phyloP scores from a whole-genome alignment of 2,329 filamentous ascomycete species.

The Verticillium longisporum region DNA sequence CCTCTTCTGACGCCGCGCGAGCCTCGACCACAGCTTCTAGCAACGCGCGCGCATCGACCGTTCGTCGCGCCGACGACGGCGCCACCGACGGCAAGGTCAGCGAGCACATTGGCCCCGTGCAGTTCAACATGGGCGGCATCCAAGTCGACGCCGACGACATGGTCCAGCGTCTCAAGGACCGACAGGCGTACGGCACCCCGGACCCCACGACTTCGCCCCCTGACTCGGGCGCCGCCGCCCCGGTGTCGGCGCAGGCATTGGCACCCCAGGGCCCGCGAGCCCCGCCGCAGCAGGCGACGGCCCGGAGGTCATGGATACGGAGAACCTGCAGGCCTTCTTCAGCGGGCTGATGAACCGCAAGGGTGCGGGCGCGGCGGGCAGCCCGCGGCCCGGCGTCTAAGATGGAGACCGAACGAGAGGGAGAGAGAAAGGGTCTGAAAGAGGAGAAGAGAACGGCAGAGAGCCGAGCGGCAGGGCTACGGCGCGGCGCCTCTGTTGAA shows the following conservation, averaged over 20 bases:
- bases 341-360: slow-evolving; percentile 52
- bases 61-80: slow-evolving; percentile 24
- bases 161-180: slow-evolving; percentile 73
- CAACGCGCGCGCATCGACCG: slow-evolving; percentile 19
- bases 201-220: slow-evolving; percentile 33
- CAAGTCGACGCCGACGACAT: slow-evolving; percentile 94
- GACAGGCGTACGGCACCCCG: slow-evolving; percentile 44
- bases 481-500: neutral
- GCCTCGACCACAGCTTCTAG: slow-evolving; percentile 10
- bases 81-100: slow-evolving; percentile 43
- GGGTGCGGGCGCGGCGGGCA: slow-evolving; percentile 5
- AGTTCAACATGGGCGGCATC: slow-evolving; percentile 98
- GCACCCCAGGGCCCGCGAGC: slow-evolving; percentile 15
- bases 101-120: slow-evolving; percentile 87
- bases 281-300: slow-evolving; percentile 25
- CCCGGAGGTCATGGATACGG: slow-evolving; percentile 41
- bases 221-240: slow-evolving; percentile 21
- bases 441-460: too few species aligned
- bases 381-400: neutral
- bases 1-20: slow-evolving; percentile 14
- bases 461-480: neutral
- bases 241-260: slow-evolving; percentile 1
- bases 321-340: slow-evolving; percentile 54
- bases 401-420: neutral
- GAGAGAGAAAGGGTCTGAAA: too few species aligned